A percentile compares a stretch with the other conserved stretches of the same genome.
These are phyloP conservation scores for Aphanocladium album DNA, from an alignment of 2,329 filamentous ascomycete genomes.

Conservation along the genomic window DNA sequence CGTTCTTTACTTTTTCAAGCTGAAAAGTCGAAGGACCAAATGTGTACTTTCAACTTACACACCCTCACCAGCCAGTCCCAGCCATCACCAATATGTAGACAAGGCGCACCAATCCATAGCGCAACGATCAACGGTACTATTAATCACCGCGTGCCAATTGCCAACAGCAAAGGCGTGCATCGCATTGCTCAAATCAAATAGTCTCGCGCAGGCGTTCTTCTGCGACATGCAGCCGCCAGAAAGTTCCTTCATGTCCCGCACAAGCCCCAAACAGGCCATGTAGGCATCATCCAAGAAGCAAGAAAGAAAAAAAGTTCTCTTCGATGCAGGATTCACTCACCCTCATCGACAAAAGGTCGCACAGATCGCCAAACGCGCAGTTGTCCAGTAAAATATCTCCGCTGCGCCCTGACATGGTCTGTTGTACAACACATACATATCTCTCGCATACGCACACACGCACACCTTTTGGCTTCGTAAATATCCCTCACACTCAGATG, in stretches of 20 bases:
- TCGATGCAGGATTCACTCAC: neutral
- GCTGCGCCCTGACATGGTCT: neutral
- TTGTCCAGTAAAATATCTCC: neutral
- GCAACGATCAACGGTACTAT: neutral
- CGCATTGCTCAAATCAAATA: too few species aligned
- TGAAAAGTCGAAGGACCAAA: too few species aligned
- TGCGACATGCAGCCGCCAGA: neutral
- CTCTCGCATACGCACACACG: neutral
- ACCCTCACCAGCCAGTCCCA: too few species aligned
- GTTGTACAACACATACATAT: constrained; percentile 4
- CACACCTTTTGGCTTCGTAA: neutral
- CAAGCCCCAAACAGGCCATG: neutral
- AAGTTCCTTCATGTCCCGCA: neutral
- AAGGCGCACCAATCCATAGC: neutral
- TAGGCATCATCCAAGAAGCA: neutral
- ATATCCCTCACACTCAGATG: neutral
- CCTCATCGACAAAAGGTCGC: neutral
- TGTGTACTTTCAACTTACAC: too few species aligned
- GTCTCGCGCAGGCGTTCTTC: too few species aligned
- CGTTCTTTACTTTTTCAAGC: too few species aligned
- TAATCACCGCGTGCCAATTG: neutral
- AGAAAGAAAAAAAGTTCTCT: too few species aligned
- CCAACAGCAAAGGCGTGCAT: neutral
- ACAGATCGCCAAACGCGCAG: neutral
- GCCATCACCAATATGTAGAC: neutral